A percentile compares a stretch with the other conserved stretches of the same genome.
phyloP scores from a whole-genome alignment of 2,329 filamentous ascomycete species.

The Sclerotinia subarctica region DNA sequence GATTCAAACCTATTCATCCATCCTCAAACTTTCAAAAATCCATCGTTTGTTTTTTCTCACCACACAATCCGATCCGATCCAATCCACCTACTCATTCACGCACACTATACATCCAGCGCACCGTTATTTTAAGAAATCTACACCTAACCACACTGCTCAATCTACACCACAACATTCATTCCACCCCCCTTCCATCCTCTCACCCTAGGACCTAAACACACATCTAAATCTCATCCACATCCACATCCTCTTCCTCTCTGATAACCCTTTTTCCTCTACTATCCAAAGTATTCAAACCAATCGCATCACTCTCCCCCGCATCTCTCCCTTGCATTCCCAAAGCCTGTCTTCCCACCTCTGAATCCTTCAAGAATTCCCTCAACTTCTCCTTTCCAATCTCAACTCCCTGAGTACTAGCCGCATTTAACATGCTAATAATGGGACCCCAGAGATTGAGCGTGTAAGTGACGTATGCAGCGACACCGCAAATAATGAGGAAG shows the following conservation, averaged over 20 bases:
- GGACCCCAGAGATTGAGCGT: slow-evolving; percentile 93
- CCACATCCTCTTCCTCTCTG: slow-evolving; percentile 56
- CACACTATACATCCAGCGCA: neutral
- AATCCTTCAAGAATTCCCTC: slow-evolving; percentile 82
- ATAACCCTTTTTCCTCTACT: slow-evolving; percentile 53
- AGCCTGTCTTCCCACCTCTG: slow-evolving; percentile 80
- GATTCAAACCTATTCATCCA: neutral
- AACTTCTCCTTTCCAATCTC: slow-evolving; percentile 91
- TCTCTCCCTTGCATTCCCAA: slow-evolving; percentile 62
- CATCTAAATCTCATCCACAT: slow-evolving; percentile 40
- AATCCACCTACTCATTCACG: neutral
- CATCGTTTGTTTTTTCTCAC: neutral
- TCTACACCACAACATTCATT: neutral
- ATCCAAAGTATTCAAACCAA: slow-evolving; percentile 60
- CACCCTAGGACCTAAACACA: neutral
- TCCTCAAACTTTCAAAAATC: neutral
- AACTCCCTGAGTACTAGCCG: slow-evolving; percentile 78
- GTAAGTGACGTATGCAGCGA: slow-evolving; percentile 84
- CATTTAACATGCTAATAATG: slow-evolving; percentile 92
- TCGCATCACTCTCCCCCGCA: slow-evolving; percentile 47
- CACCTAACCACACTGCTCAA: neutral
- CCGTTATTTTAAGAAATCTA: neutral
- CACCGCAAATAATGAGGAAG: slow-evolving; percentile 71
- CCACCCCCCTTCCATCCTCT: neutral
- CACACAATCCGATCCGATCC: neutral